Percentiles rank a stretch among this genome's conserved stretches.
Evolutionary conservation across 257 asterid genomes (phyloP).

Genomic region (Echium plantagineum): DNA sequence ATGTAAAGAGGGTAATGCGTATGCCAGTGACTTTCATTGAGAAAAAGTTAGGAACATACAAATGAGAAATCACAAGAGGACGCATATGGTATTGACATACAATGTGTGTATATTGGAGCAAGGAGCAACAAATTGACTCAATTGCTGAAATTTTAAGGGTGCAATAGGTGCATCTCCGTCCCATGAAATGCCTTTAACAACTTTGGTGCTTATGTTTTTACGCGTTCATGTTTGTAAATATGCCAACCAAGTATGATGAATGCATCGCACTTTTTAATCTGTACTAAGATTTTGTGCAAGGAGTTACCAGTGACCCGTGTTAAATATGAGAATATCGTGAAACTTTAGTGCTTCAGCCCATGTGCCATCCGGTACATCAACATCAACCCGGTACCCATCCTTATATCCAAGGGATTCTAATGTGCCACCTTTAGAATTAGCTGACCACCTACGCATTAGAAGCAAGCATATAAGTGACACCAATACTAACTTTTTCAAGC

Average conservation of each 20-base stretch:
- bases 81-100: no score
- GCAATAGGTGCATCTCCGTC: no score
- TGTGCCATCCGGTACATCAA: constrained; percentile 82
- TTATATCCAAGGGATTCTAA: constrained; percentile 86
- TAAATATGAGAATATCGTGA: constrained; percentile 76
- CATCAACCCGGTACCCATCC: constrained; percentile 82
- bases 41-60: no score
- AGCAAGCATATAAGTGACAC: constrained; percentile 8
- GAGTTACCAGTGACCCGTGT: constrained; percentile 89
- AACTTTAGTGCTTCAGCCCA: constrained; percentile 71
- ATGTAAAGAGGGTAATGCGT: no score
- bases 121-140: no score
- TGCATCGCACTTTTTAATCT: neutral
- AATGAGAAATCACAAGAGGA: no score
- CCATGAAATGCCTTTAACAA: no score
- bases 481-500: neutral
- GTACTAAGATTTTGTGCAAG: neutral
- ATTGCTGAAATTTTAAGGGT: no score
- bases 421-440: constrained; percentile 41
- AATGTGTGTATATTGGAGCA: no score
- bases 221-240: neutral
- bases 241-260: neutral
- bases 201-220: no score
- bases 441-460: constrained; percentile 58
- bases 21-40: no score